Base-by-base conservation (phyloP, 2,329 filamentous ascomycete genomes). In the Eurotiales sp. region DNA sequence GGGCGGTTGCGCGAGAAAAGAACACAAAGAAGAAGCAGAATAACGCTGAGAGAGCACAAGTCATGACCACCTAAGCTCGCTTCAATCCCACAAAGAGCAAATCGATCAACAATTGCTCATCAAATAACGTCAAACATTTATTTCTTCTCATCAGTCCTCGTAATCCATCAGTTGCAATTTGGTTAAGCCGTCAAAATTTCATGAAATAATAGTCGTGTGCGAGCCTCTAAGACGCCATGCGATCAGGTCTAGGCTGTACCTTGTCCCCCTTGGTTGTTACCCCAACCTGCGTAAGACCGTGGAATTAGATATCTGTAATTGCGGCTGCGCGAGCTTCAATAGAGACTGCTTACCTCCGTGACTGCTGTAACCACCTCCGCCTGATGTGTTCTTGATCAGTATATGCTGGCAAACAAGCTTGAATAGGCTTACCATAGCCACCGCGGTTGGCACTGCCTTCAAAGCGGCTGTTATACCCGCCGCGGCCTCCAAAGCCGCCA, bases 401-500 rank as follows among this genome's bases (percentile, higher is more conserved):
- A 22, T 46, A 49, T 42, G 36, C 51, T 27, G 51, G 1, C 11
- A 19, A 12, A 25, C n/a, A 54, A 59, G 29, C 68, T 67, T 50
- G 62, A 34, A 25, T 39, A 14, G 32, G 21, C 25, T 61, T 64
- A 56, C 59, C 50, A 29, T 59, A 60, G 27, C 72, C 69, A 44
- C 66, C 67, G 55, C 76, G 56, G 41, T 62, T 59, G 39, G 61
- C 62, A 49, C 64, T 62, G 51, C 64, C 64, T 46, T 67, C 63
- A 17, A 69, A 70, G 51, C 68, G 67, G 21, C 25, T 27, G 57
- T 73, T 72, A 59, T 75, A 74, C 55, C 72, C 73, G 57, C 74
- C 69, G 50, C 75, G 72, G 46, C 70, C 71, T 50, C 70, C 67
- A 62, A 67, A 72, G 55, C 72, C 71, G 50, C 73, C 72, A 51